Conservation (phyloP, 1,139 yeast species). For the Diutina rugosa region DNA sequence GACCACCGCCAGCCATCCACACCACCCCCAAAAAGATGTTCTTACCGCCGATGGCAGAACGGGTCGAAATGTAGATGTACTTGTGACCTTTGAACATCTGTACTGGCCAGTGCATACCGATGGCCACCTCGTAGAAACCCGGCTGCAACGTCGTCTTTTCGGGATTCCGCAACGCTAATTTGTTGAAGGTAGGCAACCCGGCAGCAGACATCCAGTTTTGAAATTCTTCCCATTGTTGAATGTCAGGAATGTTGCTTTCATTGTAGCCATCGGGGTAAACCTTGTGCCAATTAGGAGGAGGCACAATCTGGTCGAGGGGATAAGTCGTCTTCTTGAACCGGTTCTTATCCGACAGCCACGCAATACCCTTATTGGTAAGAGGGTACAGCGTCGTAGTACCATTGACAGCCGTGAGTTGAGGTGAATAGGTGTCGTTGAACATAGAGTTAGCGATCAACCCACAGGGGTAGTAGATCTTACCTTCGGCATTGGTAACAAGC, state of each 20-base stretch:
- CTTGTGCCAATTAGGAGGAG: constrained; percentile 92
- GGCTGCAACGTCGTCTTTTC: constrained; percentile 32
- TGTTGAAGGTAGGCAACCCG: constrained; percentile 76
- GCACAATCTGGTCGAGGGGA: constrained; percentile 59
- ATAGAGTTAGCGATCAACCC: constrained; percentile 89
- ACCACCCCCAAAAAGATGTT: constrained; percentile 78
- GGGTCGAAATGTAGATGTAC: constrained; percentile 64
- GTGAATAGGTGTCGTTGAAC: constrained; percentile 73
- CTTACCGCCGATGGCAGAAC: constrained; percentile 85
- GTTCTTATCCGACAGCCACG: constrained; percentile 75
- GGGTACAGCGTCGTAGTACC: constrained; percentile 35
- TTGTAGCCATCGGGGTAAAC: constrained; percentile 84
- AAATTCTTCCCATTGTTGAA: constrained; percentile 64
- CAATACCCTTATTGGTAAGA: constrained; percentile 60
- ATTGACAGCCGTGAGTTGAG: constrained; percentile 37
- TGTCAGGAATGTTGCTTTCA: constrained; percentile 71
- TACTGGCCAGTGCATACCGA: constrained; percentile 87
- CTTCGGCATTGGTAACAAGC: constrained; percentile 41
- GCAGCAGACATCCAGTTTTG: constrained; percentile 98
- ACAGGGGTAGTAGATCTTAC: constrained; percentile 72
- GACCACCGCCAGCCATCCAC: constrained; percentile 88
- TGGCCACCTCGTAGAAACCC: constrained; percentile 61
- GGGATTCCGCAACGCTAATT: constrained; percentile 73
- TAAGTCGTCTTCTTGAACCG: constrained; percentile 75
- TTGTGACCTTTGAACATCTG: constrained; percentile 73